phyloP scores from a whole-genome alignment of 2,329 filamentous ascomycete genomes.

The Colletotrichum siamense region DNA sequence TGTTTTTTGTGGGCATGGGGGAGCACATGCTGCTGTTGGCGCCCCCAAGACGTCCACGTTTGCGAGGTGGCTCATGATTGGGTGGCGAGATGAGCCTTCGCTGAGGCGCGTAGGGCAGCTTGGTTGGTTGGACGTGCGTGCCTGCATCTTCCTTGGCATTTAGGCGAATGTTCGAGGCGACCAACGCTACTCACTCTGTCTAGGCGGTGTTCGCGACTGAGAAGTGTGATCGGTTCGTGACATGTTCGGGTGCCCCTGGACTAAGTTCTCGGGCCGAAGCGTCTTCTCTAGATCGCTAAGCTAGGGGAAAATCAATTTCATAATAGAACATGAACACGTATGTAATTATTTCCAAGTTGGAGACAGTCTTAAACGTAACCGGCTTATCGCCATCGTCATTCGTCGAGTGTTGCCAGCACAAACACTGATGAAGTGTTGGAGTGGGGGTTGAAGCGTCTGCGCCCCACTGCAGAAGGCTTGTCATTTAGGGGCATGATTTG shows the following conservation, averaged over 20 bases:
- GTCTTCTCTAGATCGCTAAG: not conserved
- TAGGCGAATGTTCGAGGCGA: not conserved
- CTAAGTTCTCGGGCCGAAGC: not conserved
- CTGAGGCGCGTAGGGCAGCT: not conserved
- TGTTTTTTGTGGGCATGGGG: not conserved
- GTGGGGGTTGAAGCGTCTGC: not conserved
- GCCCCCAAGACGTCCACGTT: not conserved
- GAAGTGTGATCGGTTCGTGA: not conserved
- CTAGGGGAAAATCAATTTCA: not conserved
- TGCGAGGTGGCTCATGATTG: not conserved
- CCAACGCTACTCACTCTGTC: not conserved
- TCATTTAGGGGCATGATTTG: not conserved
- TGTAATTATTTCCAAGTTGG: not conserved
- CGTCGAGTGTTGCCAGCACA: not conserved
- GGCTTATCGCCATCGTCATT: not conserved
- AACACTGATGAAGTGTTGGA: not conserved
- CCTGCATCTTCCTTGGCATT: not conserved
- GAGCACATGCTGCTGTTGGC: not conserved
- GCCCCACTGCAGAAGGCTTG: not conserved
- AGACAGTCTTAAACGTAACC: not conserved
- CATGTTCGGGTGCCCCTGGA: not conserved
- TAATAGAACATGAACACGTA: not conserved
- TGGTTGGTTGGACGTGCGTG: not conserved
- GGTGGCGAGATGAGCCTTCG: not conserved
- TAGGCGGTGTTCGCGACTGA: not conserved